A percentile compares a stretch with the other conserved stretches of the same genome.
Conservation (phyloP, 2,329 filamentous ascomycete genomes). For the Pestalotiopsis sp. region DNA sequence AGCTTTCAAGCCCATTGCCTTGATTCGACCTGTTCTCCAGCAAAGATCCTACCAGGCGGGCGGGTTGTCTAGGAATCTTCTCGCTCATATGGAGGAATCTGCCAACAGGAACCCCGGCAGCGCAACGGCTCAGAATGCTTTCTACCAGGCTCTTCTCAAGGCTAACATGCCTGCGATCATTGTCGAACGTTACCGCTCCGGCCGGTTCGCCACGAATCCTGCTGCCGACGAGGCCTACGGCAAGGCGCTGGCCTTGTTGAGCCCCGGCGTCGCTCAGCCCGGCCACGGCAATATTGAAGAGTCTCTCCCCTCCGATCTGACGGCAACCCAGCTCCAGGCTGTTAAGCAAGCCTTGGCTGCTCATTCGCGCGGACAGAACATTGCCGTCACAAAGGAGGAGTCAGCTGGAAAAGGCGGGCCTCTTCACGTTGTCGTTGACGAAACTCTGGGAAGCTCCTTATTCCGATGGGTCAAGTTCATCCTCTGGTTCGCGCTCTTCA, state of each 20-base stretch:
- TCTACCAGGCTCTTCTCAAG: conserved; percentile 88
- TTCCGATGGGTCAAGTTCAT: conserved; percentile 94
- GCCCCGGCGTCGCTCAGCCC: conserved; percentile 28
- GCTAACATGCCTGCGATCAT: conserved; percentile 94
- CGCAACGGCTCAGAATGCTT: conserved; percentile 86
- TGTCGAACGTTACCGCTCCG: conserved; percentile 85
- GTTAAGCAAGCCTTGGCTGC: conserved; percentile 83
- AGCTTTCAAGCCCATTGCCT: conserved; percentile 18
- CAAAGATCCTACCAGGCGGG: conserved; percentile 45
- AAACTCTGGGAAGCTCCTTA: conserved; percentile 75
- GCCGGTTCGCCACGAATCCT: conserved; percentile 79
- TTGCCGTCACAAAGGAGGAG: conserved; percentile 54
- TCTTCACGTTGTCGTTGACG: conserved; percentile 95
- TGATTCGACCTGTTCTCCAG: conserved; percentile 23
- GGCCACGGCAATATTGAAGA: conserved; percentile 32
- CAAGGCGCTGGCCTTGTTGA: conserved; percentile 63
- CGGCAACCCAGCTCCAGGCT: conserved; percentile 70
- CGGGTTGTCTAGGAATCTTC: conserved; percentile 62
- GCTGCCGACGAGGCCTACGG: conserved; percentile 79
- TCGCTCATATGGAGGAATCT: conserved; percentile 85
- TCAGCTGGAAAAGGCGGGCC: conserved; percentile 77
- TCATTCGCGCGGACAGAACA: conserved; percentile 67
- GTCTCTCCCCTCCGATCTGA: conserved; percentile 47
- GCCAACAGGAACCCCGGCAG: conserved; percentile 92
- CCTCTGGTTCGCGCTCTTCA: conserved; percentile 74